Base-by-base conservation (phyloP, 2,329 filamentous ascomycete species). In the Thielaviopsis musarum region DNA sequence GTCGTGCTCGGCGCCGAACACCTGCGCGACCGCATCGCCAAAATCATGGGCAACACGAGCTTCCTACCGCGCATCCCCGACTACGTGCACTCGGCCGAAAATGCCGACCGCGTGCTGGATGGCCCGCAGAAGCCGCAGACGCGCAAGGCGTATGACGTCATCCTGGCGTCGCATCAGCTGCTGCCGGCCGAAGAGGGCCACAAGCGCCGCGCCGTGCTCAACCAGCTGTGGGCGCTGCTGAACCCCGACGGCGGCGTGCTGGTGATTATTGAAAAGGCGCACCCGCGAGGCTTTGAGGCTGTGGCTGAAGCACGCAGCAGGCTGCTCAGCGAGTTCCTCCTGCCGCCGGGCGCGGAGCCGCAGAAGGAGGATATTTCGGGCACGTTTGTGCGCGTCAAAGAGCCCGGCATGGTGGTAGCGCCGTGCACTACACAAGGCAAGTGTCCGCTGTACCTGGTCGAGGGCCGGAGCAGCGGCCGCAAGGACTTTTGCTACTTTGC, bases 41-140 rank as follows among this genome's bases (percentile, higher is more conserved):
- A 75, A 19, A 80, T 97, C 63, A 74, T 98, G 13, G 79, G 94
- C 45, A 85, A 96, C 68, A 97, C 93, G 0, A 94, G 87, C 0
- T 96, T 98, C 67, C 77, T 98, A 7, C 91, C 91, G 7, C 83
- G 91, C 3, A 74, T 97, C n/a, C 93, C 93, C 0, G 89, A 97
- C 66, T 90, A 91, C 64, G 71, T 89, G 26, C 84, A 85, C 67
- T 79, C 81, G 1, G 75, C 78, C 22, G 75, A 83, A 61, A 80
- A 80, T 55, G 75, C 78, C 10, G 77, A 80, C 19, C 74, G 75
- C 60, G 77, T 79, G 41, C 69, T 88, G 5, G 80, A 88, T 59
- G 79, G 80, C 21, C 75, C 78, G 21, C 70, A 73, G 30, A 69
- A 73, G 9, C 75, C 78, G 5, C 76, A 78, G 19, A 75, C 78